Evolutionary conservation across 2,329 filamentous ascomycete genomes (phyloP).

Genomic region (Paradendryphiella salina): DNA sequence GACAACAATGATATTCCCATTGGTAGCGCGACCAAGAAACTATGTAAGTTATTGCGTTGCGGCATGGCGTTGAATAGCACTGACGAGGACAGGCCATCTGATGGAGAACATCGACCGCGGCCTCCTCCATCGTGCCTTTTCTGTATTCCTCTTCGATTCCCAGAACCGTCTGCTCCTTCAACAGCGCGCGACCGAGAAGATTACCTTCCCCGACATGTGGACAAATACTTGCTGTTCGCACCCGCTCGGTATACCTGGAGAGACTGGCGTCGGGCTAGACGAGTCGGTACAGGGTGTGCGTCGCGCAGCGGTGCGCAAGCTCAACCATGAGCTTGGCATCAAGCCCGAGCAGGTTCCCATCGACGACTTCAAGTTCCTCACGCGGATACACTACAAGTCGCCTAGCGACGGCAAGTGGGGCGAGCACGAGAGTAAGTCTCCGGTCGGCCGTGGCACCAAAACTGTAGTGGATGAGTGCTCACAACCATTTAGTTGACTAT

Average conservation of each 20-base stretch:
- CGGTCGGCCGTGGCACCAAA: neutral
- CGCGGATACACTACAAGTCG: constrained; percentile 96
- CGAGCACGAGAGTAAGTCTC: constrained; percentile 85
- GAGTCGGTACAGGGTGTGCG: constrained; percentile 85
- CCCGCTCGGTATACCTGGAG: constrained; percentile 84
- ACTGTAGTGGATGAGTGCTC: constrained; percentile 17
- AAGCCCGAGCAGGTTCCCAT: constrained; percentile 84
- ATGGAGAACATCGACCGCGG: constrained; percentile 99
- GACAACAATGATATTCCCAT: constrained; percentile 92
- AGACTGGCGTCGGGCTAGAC: constrained; percentile 81
- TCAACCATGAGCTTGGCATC: constrained; percentile 94
- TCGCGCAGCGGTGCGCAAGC: constrained; percentile 87
- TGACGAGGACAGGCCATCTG: constrained; percentile 71
- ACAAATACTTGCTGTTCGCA: constrained; percentile 99
- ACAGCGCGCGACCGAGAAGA: constrained; percentile 94
- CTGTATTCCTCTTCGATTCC: constrained; percentile 95
- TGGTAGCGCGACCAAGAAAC: constrained; percentile 96
- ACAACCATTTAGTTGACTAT: constrained; percentile 74
- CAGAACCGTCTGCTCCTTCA: constrained; percentile 91
- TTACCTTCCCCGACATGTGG: constrained; percentile 99
- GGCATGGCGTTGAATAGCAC: neutral
- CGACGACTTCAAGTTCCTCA: constrained; percentile 90
- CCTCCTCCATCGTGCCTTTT: constrained; percentile 94
- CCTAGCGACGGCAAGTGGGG: constrained; percentile 98
- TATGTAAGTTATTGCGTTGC: constrained; percentile 65